Conservation (phyloP, 73 alveolate species). For the Tetrahymena malaccensis region DNA sequence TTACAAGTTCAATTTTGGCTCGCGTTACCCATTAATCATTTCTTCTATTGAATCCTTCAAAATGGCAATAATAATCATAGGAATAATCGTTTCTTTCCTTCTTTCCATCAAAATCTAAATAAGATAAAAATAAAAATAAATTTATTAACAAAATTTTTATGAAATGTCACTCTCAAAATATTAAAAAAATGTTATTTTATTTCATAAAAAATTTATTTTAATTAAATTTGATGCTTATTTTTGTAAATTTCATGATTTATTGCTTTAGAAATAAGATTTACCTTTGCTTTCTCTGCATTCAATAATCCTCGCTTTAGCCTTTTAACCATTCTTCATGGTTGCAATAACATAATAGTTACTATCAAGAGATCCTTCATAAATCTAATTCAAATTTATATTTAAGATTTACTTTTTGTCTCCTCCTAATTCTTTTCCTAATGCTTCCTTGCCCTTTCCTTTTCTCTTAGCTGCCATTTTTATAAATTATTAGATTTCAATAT, state of each 20-base stretch:
- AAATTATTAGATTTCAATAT: not conserved
- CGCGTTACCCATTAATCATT: not conserved
- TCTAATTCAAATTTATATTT: not conserved
- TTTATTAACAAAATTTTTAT: not conserved
- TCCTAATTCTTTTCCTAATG: not conserved
- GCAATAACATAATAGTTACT: conserved; percentile 8
- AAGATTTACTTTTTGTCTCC: not conserved
- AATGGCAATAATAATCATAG: not conserved
- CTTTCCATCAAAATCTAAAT: not conserved
- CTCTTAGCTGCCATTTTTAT: not conserved
- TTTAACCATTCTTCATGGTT: conserved; percentile 23
- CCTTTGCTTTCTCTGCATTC: conserved; percentile 31
- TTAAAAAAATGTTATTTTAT: no score
- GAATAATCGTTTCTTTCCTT: not conserved
- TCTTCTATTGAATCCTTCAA: not conserved
- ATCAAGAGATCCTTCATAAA: conserved; percentile 41
- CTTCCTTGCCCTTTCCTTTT: not conserved
- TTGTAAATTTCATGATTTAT: not conserved
- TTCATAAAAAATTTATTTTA: no score
- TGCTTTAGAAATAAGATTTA: not conserved
- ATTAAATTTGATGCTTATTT: no score
- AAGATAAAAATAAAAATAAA: not conserved
- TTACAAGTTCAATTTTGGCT: not conserved
- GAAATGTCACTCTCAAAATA: not conserved
- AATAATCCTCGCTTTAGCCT: conserved; percentile 25